Evolutionary conservation across 345 rosid genomes (phyloP).

Genomic region (Combretum micranthum): DNA sequence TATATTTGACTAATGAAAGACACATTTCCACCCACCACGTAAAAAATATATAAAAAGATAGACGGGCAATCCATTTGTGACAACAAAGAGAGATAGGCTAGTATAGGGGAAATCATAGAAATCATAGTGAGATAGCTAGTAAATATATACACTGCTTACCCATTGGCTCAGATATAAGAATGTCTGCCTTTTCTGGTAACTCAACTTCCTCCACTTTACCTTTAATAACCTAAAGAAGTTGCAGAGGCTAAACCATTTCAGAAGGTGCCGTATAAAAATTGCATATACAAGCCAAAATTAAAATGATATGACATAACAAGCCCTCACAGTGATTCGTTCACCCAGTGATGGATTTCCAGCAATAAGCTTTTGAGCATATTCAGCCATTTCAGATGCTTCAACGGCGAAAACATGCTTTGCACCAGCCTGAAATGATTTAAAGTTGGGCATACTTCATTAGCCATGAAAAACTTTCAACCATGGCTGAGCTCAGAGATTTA

Average conservation of each 20-base stretch:
- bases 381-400: slow-evolving; percentile 99
- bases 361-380: slow-evolving; percentile 89
- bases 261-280: slow-evolving; percentile 6
- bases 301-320: slow-evolving; percentile 3
- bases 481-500: too few species aligned
- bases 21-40: not conserved
- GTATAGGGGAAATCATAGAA: not conserved
- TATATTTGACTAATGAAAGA: slow-evolving; percentile 4
- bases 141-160: slow-evolving; percentile 34
- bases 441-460: not conserved
- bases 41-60: not conserved
- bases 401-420: slow-evolving; percentile 99
- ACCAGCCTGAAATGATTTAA: slow-evolving; percentile 60
- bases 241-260: slow-evolving; percentile 9
- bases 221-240: slow-evolving; percentile 59
- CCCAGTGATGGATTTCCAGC: slow-evolving; percentile 81
- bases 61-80: not conserved
- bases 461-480: too few species aligned
- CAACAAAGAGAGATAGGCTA: slow-evolving; percentile 2
- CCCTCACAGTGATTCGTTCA: slow-evolving; percentile 69
- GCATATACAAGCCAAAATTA: slow-evolving; percentile 2
- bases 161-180: slow-evolving; percentile 97
- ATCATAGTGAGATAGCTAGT: not conserved
- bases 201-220: slow-evolving; percentile 97
- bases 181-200: slow-evolving; percentile 95